Evolutionary conservation across 164 flowering plant species (phyloP), one percentile per base, ranked within the genome.

Genomic region (Berberis vulgaris): DNA sequence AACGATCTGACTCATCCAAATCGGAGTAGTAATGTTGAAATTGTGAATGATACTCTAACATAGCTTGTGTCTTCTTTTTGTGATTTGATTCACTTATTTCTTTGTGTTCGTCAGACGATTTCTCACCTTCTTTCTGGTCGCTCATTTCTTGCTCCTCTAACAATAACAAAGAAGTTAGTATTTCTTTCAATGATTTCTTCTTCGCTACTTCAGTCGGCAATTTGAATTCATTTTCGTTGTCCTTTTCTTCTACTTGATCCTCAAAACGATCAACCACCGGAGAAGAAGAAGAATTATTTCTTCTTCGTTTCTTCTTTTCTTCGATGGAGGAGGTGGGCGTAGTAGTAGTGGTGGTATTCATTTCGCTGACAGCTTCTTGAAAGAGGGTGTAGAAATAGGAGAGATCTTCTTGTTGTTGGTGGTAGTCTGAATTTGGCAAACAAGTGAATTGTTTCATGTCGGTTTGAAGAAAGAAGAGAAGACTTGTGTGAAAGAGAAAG

Each of bases 71-170:
- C 26, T 65, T 74, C 59, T 69, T 60, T 42, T 62, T 60, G 68
- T 76, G 69, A 67, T 77, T 83, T 3, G 67, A 54, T 0, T 88
- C 86, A 4, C 76, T 54, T 2, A 62, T 44, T 0, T 61, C 10
- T 41, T 57, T 74, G 26, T 82, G 79, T 60, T 76, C 70, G 6
- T 69, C 40, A 1, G 68, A n/a, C 0, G 67, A 71, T 44, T 57
- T 53, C 0, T 41, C 57, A 61, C 52, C 46, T 43, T 78, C 73
- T 1, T 64, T 63, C 7, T 72, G 43, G 0, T 85, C 83, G 2
- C 47, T 45, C 50, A 73, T 77, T 59, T 84, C 87, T 49, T 83
- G 78, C 54, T 83, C 83, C 3, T 83, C 89, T 49, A 80, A 49
- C 62, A 85, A 41, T 6, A 84, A 8, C 11, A 83, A 38, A 0